A percentile compares a stretch with the other conserved stretches of the same genome.
Evolutionary conservation across 2,329 filamentous ascomycete species (phyloP).

Genomic region (Teratosphaeria nubilosa): DNA sequence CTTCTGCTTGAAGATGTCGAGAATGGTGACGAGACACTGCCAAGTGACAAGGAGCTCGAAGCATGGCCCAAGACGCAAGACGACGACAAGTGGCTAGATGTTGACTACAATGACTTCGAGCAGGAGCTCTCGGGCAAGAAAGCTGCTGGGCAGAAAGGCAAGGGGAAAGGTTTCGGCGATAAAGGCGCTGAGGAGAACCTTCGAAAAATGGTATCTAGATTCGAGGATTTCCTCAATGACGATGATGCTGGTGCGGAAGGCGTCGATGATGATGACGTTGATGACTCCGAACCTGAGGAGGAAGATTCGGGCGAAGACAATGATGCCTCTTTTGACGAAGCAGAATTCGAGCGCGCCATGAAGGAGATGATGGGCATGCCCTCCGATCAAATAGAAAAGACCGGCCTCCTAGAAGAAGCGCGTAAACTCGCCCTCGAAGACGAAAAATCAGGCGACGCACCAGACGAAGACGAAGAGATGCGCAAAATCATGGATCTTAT

Average conservation of each 20-base stretch:
- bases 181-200: constrained; percentile 62
- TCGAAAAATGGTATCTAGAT: constrained; percentile 84
- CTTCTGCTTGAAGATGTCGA: constrained; percentile 66
- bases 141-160: constrained; percentile 10
- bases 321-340: constrained; percentile 67
- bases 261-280: constrained; percentile 57
- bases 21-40: constrained; percentile 60
- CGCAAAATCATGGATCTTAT: constrained; percentile 56
- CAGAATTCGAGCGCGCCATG: constrained; percentile 80
- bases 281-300: constrained; percentile 54
- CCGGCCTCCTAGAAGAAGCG: constrained; percentile 25
- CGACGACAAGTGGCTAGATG: constrained; percentile 83
- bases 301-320: constrained; percentile 55
- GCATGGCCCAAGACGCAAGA: constrained; percentile 65
- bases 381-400: constrained; percentile 27
- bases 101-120: constrained; percentile 83
- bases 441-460: constrained; percentile 34
- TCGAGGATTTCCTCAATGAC: constrained; percentile 84
- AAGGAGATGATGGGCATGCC: constrained; percentile 76
- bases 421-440: constrained; percentile 27
- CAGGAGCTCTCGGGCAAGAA: constrained; percentile 54
- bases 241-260: constrained; percentile 72
- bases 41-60: constrained; percentile 61
- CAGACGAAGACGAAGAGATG: constrained; percentile 52
- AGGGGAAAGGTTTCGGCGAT: constrained; percentile 46